Base-by-base conservation (phyloP, 2,329 filamentous ascomycete genomes). In the Lasiodiplodia theobromae region DNA sequence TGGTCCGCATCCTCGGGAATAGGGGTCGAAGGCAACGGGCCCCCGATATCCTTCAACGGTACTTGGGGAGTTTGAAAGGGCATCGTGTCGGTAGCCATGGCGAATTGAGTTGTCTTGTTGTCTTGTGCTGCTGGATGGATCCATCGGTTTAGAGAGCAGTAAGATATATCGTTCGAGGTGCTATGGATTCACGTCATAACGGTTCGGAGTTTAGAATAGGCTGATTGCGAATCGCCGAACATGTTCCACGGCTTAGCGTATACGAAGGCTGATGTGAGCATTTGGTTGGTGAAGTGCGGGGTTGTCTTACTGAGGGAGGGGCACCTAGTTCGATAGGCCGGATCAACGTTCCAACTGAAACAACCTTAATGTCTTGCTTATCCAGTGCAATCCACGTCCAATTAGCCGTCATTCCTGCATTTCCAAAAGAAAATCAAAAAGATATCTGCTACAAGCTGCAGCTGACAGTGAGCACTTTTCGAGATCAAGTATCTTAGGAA, bases 1-100 rank as follows among this genome's bases (percentile, higher is more conserved):
- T 70, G 67, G 31, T 74, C 69, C 21, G 67, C 68, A 54, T 69
- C 70, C 1, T 69, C 66, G 4, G 71, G 71, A 3, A 74, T 51
- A 8, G 38, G 56, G 1, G 65, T 53, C 11, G 69, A 51, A 7
- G 74, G 73, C n/a, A 76, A 57, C 72, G 69, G 58, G 72, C 76
- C 62, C 69, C 72, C 57, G 10, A 68, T 52, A 4, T 54, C 31
- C 23, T 47, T 57, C 47, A 62, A 18, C 28, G 12, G 44, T 31
- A 51, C 60, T 52, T 64, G 44, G 4, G 44, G 60, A 3, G 60
- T 64, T 14, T 64, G 60, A 31, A 37, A 64, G 28, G 60, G 25
- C 25, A 38, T 52, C 16, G 4, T 34, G 7, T 51, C 34, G 44
- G 44, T 4, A n/a, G 38, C 28, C 44, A 64, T 60, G 21, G 14